These are phyloP conservation scores for Coniochaeta sp. DNA, from an alignment of 2,329 filamentous ascomycete genomes.

Conservation along the genomic window DNA sequence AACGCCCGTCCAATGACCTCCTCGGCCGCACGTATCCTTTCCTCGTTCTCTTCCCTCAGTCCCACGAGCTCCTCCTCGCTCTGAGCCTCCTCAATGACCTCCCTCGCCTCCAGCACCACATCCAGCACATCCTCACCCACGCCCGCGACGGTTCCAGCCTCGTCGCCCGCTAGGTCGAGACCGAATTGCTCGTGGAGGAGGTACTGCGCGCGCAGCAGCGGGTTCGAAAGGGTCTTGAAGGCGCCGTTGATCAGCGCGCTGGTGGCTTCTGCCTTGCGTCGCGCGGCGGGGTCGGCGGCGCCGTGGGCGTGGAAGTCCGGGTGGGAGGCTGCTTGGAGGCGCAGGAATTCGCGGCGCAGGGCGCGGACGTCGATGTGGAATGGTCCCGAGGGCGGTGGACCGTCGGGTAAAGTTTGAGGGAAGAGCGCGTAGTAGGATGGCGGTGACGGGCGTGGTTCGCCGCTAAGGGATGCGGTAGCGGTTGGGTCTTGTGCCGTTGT, in stretches of 20 bases:
- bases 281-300: conserved; percentile 9
- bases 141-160: conserved; percentile 59
- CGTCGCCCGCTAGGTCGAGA: conserved; percentile 73
- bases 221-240: conserved; percentile 74
- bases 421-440: conserved; percentile 73
- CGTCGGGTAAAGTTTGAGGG: conserved; percentile 65
- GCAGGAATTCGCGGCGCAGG: conserved; percentile 79
- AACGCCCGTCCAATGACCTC: conserved; percentile 57
- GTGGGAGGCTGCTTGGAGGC: conserved; percentile 69
- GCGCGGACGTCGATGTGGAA: conserved; percentile 66
- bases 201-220: conserved; percentile 82
- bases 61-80: conserved; percentile 55
- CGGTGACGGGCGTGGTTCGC: conserved; percentile 1
- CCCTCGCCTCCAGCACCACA: conserved; percentile 72
- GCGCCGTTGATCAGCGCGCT: conserved; percentile 85
- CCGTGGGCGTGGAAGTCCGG: conserved; percentile 54
- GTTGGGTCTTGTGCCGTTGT: neutral
- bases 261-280: conserved; percentile 59
- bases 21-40: conserved; percentile 57
- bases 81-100: conserved; percentile 65
- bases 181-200: conserved; percentile 62
- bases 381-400: conserved; percentile 68
- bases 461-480: neutral
- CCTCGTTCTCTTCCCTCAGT: conserved; percentile 59
- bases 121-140: conserved; percentile 59